Evolutionary conservation across 352 stramenopile genomes (phyloP).

Genomic region (Globisporangium irregulare): DNA sequence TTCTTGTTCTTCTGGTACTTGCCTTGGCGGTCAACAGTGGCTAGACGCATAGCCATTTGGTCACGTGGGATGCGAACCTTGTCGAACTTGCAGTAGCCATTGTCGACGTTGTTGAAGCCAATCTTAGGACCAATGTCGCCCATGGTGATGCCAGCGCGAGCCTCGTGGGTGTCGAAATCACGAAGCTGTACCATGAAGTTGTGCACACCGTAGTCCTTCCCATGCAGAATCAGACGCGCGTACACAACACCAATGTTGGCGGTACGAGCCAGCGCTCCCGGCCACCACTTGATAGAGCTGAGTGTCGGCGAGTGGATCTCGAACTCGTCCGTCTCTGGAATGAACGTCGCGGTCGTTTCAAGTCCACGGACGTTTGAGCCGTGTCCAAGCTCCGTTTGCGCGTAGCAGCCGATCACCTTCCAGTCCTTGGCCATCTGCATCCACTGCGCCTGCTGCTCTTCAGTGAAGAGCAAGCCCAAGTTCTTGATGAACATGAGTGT

Average conservation of each 20-base stretch:
- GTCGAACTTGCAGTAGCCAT: background rate
- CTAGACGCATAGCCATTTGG: background rate
- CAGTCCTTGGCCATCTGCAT: conserved; percentile 65
- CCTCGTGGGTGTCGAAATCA: conserved; percentile 77
- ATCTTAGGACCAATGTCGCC: conserved; percentile 67
- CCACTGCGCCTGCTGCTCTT: conserved; percentile 70
- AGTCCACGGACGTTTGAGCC: conserved; percentile 87
- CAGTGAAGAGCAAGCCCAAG: conserved; percentile 52
- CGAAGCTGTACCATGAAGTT: conserved; percentile 96
- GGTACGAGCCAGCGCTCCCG: conserved; percentile 91
- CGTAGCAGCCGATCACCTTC: conserved; percentile 82
- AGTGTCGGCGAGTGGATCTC: conserved; percentile 95
- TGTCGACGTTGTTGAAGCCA: background rate
- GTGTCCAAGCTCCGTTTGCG: conserved; percentile 88
- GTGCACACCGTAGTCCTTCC: conserved; percentile 91
- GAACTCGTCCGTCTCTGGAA: conserved; percentile 88
- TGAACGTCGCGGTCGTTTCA: conserved; percentile 95
- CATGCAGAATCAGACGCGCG: conserved; percentile 84
- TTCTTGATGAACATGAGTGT: conserved; percentile 78
- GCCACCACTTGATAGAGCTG: conserved; percentile 96
- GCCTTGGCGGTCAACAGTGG: background rate
- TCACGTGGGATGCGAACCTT: background rate
- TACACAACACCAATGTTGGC: conserved; percentile 89
- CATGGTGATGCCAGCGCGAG: conserved; percentile 44
- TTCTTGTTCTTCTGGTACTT: background rate